These are phyloP conservation scores for Przewalskia tangutica DNA, from an alignment of 257 asterid genomes.

Conservation along the genomic window DNA sequence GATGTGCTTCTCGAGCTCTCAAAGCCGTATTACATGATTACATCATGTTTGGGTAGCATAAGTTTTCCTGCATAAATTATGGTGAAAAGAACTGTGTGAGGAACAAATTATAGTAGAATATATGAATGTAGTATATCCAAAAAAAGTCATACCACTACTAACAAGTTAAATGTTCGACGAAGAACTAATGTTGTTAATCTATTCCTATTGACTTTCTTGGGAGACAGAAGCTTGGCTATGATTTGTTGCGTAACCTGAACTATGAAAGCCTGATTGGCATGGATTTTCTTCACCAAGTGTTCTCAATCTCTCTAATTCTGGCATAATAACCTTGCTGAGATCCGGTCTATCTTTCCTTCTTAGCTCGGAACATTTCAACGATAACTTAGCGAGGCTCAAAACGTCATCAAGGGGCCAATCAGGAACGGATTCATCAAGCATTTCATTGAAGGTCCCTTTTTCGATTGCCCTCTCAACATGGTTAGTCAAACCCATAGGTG, in stretches of 20 bases:
- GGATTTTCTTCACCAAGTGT: slow-evolving; percentile 47
- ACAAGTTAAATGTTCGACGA: background rate
- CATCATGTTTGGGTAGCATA: background rate
- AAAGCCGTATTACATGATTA: background rate
- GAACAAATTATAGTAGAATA: background rate
- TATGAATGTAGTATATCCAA: background rate
- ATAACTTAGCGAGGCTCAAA: slow-evolving; percentile 44
- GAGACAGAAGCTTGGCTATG: slow-evolving; percentile 56
- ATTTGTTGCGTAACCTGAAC: slow-evolving; percentile 26
- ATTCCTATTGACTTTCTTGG: slow-evolving; percentile 32
- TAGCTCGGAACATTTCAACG: slow-evolving; percentile 62
- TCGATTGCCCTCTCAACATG: slow-evolving; percentile 70
- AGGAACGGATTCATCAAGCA: slow-evolving; percentile 52
- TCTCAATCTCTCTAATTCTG: slow-evolving; percentile 49
- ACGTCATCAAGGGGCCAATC: slow-evolving; percentile 87
- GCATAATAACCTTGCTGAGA: slow-evolving; percentile 66
- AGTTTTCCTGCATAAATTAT: background rate
- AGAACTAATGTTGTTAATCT: background rate
- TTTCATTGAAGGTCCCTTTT: slow-evolving; percentile 41
- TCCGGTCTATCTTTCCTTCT: slow-evolving; percentile 93
- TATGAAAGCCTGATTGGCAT: slow-evolving; percentile 9
- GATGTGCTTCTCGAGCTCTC: background rate
- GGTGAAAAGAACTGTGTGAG: background rate
- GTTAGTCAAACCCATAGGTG: slow-evolving; percentile 86
- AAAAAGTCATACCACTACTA: background rate